Evolutionary conservation across 352 stramenopile species (phyloP), one percentile per base, ranked within the genome.

Genomic region (Blastocystis sp.): DNA sequence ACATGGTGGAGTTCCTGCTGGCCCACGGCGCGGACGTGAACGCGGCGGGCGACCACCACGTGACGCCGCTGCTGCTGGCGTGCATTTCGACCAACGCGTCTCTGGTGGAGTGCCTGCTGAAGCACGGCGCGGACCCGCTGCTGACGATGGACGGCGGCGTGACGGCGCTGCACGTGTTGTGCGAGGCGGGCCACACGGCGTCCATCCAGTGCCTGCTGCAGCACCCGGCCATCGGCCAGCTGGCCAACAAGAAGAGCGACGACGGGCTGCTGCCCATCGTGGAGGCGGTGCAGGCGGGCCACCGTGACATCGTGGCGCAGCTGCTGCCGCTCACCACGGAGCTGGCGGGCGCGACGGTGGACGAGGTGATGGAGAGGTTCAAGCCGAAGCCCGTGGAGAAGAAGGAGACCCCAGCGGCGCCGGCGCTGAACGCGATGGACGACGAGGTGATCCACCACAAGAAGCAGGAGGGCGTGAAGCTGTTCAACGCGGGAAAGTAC

Each of bases 21-120:
- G 3, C 1, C 4, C 42, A 69, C 48, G 45, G 66, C 48, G 74
- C 60, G 14, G 40, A 84, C 40, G n/a, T 84, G 6, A 84, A 84
- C 34, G 45, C 40, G 24, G 62, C 40, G 28, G 40, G 66, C 3
- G 78, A 63, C n/a, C 59, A 77, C 10, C 38, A 70, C 45, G 11
- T 88, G 11, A 88, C 78, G 24, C 78, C 78, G 6, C 65, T 88
- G 14, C 21, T 88, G n/a, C 70, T 77, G n/a, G 78, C 78, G 11
- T 69, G 59, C 19, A 43, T 88, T 28, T 66, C 42, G 28, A 88
- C 78, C 2, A 88, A 88, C 54, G 17, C 78, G 19, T n/a, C 28
- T 3, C 38, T 61, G 59, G 66, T 88, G 38, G 21, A 48, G 52
- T 45, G 38, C 7, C 63, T 88, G 19, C 24, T 88, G 1, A 38